phyloP scores from a whole-genome alignment of 495 filamentous ascomycete species.

The Talaromyces wortmannii region DNA sequence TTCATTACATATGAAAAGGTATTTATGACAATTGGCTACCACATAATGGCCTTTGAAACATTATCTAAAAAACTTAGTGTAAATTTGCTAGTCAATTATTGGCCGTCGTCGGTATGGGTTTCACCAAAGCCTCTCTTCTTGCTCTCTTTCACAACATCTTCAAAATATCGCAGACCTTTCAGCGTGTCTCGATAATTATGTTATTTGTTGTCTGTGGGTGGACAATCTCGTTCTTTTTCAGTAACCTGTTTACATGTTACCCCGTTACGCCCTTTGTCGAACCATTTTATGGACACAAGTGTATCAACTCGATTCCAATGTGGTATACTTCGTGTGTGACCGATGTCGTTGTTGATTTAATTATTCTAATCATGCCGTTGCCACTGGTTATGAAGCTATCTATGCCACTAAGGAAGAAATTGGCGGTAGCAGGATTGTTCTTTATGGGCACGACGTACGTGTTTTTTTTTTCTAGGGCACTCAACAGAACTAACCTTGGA shows the following conservation, averaged over 20 bases:
- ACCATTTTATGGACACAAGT: neutral
- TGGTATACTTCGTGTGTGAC: neutral
- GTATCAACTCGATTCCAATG: neutral
- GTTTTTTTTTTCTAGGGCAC: neutral
- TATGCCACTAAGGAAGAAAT: slow-evolving; percentile 22
- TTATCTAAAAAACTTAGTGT: neutral
- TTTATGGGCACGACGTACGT: neutral
- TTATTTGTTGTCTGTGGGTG: neutral
- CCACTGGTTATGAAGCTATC: slow-evolving; percentile 25
- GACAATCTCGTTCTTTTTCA: neutral
- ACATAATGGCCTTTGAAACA: neutral
- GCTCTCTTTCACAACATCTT: neutral
- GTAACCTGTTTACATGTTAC: neutral
- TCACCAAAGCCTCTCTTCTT: neutral
- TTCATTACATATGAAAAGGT: slow-evolving; percentile 18
- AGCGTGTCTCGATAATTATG: neutral
- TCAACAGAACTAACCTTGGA: neutral
- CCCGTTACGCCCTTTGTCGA: neutral
- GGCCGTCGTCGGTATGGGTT: neutral
- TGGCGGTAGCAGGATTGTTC: slow-evolving; percentile 24
- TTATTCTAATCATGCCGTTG: slow-evolving; percentile 25
- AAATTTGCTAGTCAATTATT: neutral
- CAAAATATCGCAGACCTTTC: neutral
- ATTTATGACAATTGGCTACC: too few relatives aligned
- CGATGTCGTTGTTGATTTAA: slow-evolving; percentile 23